A percentile compares a stretch with the other conserved stretches of the same genome.
These are phyloP conservation scores for Macroventuria anomochaeta DNA, from an alignment of 2,329 filamentous ascomycete species.

Conservation along the genomic window DNA sequence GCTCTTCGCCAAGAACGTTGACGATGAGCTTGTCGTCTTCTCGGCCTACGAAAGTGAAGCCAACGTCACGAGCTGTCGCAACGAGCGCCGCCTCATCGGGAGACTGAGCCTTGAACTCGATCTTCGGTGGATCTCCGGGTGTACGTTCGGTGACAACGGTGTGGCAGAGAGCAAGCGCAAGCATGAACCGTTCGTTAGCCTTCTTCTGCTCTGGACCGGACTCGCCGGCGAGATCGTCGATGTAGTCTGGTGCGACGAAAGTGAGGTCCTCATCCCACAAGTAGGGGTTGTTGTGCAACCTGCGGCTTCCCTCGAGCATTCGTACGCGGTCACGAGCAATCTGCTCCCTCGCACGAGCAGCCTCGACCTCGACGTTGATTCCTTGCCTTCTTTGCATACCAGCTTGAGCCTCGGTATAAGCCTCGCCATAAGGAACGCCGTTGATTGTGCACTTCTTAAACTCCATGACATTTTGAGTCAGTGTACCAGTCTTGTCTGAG, in stretches of 20 bases:
- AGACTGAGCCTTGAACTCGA: constrained; percentile 96
- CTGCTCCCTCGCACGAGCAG: constrained; percentile 72
- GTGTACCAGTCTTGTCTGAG: constrained; percentile 88
- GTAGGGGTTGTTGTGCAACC: constrained; percentile 87
- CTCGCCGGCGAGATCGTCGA: constrained; percentile 79
- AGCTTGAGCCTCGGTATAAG: constrained; percentile 94
- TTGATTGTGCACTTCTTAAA: constrained; percentile 99
- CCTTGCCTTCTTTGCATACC: constrained; percentile 94
- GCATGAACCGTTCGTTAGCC: constrained; percentile 90
- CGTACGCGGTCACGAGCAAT: constrained; percentile 78
- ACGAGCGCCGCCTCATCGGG: constrained; percentile 96
- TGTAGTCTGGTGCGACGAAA: constrained; percentile 89
- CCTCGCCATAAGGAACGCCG: constrained; percentile 94
- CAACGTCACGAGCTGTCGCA: constrained; percentile 90
- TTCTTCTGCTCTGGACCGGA: constrained; percentile 77
- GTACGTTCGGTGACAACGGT: constrained; percentile 91
- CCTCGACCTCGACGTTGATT: constrained; percentile 83
- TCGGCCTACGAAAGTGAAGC: constrained; percentile 87
- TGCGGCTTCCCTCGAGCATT: constrained; percentile 75
- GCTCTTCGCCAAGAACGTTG: constrained; percentile 85
- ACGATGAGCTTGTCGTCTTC: constrained; percentile 81
- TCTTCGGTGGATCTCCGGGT: constrained; percentile 87
- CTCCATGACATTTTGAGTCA: constrained; percentile 96
- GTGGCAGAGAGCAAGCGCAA: constrained; percentile 93
- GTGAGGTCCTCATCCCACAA: constrained; percentile 88